Evolutionary conservation across 2,329 filamentous ascomycete genomes (phyloP), one percentile per base, ranked within the genome.

Genomic region (Fusarium concolor): DNA sequence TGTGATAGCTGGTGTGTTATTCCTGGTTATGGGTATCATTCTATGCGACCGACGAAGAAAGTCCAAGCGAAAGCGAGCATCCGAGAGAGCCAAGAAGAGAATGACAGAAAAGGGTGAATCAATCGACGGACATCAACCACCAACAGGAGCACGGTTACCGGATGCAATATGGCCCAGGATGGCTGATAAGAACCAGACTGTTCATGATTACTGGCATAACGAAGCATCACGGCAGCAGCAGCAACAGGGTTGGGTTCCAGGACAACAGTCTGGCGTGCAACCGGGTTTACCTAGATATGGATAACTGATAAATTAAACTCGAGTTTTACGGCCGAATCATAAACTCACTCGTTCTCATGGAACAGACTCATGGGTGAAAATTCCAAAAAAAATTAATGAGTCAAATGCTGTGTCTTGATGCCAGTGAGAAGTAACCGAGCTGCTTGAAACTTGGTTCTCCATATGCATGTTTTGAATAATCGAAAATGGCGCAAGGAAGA

Each of bases 191-290:
- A 62, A 67, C 5, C 66, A 68, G 35, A 44, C 59, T 24, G 65
- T 69, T 43, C 31, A 69, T 12, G 66, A 68, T 18, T 68, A 68
- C 17, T 68, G 66, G 66, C 66, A 69, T 3, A 57, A 18, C 12
- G 61, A 62, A 18, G 24, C 61, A 17, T 45, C 52, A 24, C 56
- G 45, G 17, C 58, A 62, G 29, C 58, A 62, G 29, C 58, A 62
- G 24, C 22, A 61, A 0, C 65, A 68, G 42, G 56, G 31, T 1
- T 57, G 65, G 65, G 24, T 43, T 10, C 65, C 61, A 44, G 20
- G 35, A 20, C 65, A 56, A 35, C 53, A 51, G 20, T 33, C 42
- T 29, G 59, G 59, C 6, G 46, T 52, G 33, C 65, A 31, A 18
- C 24, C 33, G 20, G 46, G 45, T 33, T 15, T 55, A 42, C 44